These are phyloP conservation scores for Sporothrix curviconia DNA, from an alignment of 2,329 filamentous ascomycete genomes.

Conservation along the genomic window DNA sequence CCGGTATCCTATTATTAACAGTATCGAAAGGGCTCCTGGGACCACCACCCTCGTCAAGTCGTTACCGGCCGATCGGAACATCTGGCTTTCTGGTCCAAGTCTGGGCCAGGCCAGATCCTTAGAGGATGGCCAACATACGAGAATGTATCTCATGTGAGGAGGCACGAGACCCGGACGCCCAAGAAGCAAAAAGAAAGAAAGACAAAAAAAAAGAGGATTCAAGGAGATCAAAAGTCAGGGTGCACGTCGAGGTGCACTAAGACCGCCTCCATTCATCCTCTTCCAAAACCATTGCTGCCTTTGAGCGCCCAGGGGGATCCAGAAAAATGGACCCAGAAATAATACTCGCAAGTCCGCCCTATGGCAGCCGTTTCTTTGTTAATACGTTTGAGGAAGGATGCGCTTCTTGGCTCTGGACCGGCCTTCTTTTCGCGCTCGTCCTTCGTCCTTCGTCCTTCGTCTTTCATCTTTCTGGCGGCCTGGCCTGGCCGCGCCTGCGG, in stretches of 20 bases:
- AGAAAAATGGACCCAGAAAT: no score
- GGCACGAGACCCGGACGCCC: not conserved
- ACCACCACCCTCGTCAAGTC: not conserved
- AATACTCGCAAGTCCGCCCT: not conserved
- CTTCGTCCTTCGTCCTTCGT: not conserved
- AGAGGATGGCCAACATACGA: not conserved
- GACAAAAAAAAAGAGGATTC: not conserved
- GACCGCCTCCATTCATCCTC: not conserved
- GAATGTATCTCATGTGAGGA: not conserved
- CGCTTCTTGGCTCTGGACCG: not conserved
- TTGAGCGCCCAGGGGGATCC: no score
- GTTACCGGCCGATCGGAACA: slow-evolving; percentile 6
- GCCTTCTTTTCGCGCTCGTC: not conserved
- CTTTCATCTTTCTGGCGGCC: not conserved
- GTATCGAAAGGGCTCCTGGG: no score
- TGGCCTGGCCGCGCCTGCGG: not conserved
- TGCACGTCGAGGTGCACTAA: not conserved
- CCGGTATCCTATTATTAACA: not conserved
- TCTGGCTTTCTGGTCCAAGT: not conserved
- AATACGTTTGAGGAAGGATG: not conserved
- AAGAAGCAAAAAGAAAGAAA: not conserved
- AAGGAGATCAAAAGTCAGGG: not conserved
- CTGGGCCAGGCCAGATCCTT: not conserved
- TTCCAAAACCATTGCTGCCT: no score
- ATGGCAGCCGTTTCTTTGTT: slow-evolving; percentile 3